These are phyloP conservation scores for Sungouiozyma ichnusensis DNA, from an alignment of 805 yeast genomes.

Conservation along the genomic window DNA sequence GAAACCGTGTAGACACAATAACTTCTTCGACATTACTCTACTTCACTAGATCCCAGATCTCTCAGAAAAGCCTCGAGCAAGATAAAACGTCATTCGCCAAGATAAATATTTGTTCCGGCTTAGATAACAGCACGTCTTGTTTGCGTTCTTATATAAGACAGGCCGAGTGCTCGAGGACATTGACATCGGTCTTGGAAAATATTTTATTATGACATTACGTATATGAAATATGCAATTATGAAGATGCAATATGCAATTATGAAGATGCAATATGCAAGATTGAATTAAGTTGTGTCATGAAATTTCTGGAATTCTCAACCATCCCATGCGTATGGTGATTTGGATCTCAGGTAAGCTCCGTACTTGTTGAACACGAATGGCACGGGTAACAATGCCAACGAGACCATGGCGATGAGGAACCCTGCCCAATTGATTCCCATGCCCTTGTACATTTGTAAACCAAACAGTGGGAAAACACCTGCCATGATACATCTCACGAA, in stretches of 20 bases:
- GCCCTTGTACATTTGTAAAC: conserved; percentile 44
- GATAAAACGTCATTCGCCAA: background rate
- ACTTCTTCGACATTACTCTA: conserved; percentile 31
- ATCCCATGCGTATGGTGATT: conserved; percentile 39
- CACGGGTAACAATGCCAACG: conserved; percentile 41
- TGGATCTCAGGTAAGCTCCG: conserved; percentile 36
- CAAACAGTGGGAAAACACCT: conserved; percentile 49
- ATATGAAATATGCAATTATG: background rate
- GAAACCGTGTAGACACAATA: conserved; percentile 87
- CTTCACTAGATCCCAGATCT: conserved; percentile 2
- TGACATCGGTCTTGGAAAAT: background rate
- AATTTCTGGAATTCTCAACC: too few relatives aligned
- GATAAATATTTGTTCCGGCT: background rate
- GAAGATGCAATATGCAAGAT: background rate
- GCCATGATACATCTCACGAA: conserved; percentile 44
- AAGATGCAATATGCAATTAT: background rate
- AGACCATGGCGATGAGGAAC: conserved; percentile 39
- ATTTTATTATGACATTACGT: background rate
- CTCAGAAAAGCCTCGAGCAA: too few relatives aligned
- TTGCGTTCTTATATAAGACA: too few relatives aligned
- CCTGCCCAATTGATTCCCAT: conserved; percentile 53
- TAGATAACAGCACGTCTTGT: background rate
- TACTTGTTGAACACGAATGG: conserved; percentile 44
- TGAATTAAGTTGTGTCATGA: background rate
- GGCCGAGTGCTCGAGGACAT: background rate